A percentile compares a stretch with the other conserved stretches of the same genome.
phyloP scores from a whole-genome alignment of 768 basidiomycete species.

The Boletus vermiculosoides region DNA sequence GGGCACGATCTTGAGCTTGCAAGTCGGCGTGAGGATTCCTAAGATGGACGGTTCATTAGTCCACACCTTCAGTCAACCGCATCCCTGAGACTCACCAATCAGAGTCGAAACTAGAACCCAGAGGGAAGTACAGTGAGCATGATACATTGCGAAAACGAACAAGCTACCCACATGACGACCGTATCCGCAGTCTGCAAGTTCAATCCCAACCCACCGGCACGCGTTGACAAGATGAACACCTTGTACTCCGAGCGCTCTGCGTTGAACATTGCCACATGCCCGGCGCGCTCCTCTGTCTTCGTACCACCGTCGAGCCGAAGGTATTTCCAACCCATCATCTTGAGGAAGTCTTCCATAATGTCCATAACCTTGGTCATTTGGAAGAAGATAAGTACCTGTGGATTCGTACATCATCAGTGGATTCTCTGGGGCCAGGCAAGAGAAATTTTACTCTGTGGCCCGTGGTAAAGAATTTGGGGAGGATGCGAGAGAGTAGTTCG shows the following conservation, averaged over 20 bases:
- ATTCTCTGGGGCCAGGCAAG: not conserved
- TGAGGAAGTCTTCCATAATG: conserved; percentile 94
- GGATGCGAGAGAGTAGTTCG: conserved; percentile 83
- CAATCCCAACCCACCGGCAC: conserved; percentile 90
- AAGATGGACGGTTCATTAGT: conserved; percentile 4
- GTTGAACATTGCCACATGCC: conserved; percentile 84
- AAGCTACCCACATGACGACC: conserved; percentile 77
- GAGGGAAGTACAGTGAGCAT: conserved; percentile 7
- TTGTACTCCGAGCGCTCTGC: conserved; percentile 83
- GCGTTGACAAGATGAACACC: conserved; percentile 91
- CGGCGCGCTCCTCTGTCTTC: conserved; percentile 92
- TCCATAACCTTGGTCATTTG: conserved; percentile 99
- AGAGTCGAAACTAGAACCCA: conserved; percentile 61
- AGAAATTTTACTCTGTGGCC: conserved; percentile 71
- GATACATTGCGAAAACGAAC: not conserved
- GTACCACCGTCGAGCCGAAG: conserved; percentile 95
- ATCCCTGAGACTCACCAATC: conserved; percentile 51
- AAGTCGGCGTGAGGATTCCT: conserved; percentile 99
- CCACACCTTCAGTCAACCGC: not conserved
- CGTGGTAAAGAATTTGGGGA: conserved; percentile 92
- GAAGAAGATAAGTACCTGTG: conserved; percentile 96
- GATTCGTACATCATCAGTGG: conserved; percentile 5
- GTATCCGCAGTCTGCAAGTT: conserved; percentile 97
- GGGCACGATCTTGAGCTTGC: conserved; percentile 98
- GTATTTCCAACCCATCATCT: conserved; percentile 81